Evolutionary conservation across 148 eudicot genomes (phyloP).

Genomic region (Dianthus caryophyllus): DNA sequence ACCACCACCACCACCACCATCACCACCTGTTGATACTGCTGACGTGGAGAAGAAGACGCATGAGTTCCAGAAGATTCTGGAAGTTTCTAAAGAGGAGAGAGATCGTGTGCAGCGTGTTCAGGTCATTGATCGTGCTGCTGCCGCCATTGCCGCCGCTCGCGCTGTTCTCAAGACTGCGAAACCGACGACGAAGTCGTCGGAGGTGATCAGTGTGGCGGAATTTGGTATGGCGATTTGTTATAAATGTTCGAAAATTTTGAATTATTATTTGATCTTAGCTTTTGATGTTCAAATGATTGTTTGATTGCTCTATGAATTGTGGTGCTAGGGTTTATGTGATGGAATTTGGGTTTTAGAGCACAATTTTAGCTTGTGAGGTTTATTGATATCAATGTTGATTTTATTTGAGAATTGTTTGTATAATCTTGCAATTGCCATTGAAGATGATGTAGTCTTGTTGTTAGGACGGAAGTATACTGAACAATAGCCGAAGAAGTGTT

Average conservation of each 20-base stretch:
- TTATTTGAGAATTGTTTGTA: no score
- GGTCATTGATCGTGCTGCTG: constrained; percentile 89
- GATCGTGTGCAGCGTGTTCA: constrained; percentile 77
- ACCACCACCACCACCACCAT: background rate
- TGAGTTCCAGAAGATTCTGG: constrained; percentile 65
- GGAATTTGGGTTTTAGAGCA: no score
- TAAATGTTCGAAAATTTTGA: background rate
- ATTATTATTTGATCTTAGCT: no score
- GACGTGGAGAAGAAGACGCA: constrained; percentile 47
- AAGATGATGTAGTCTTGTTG: no score
- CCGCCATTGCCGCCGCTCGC: constrained; percentile 80
- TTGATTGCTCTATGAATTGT: background rate
- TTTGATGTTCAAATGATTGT: background rate
- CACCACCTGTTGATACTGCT: background rate
- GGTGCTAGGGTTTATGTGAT: no score
- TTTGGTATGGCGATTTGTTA: background rate
- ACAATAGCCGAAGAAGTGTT: no score
- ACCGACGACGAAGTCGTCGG: background rate
- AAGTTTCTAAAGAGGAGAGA: constrained; percentile 67
- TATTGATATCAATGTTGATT: no score
- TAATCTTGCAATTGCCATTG: no score
- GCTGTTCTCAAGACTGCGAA: constrained; percentile 46
- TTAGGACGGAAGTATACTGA: no score
- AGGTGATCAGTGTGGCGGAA: background rate
- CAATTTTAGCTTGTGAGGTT: no score